Base-by-base conservation (phyloP, 2,329 filamentous ascomycete species). In the Tetracladium maxilliforme region DNA sequence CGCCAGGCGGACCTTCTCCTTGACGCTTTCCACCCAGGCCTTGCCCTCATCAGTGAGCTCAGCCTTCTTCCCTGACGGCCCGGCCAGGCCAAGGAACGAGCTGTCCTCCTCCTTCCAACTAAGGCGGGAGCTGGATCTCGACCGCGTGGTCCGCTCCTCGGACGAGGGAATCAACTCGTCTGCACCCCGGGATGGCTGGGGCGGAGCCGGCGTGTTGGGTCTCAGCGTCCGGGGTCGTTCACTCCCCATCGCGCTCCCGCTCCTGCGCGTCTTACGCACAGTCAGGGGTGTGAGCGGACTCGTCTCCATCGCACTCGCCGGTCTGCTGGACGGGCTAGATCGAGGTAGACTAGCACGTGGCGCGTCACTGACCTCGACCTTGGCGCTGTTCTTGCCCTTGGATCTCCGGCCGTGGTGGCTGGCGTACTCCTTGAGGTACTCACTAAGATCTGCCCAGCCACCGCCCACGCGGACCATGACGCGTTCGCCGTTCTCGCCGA, bases 401-500 rank as follows among this genome's bases (percentile, higher is more conserved):
- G 66, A 66, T 21, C 69, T 72, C n/a, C 81, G 74, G 21, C 81
- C 80, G 45, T 98, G 90, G 44, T 98, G 90, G 30, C 74, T 72
- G 6, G 84, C 86, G 41, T 94, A 98, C 47, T 93, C 83, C 38
- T 84, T 78, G 21, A 98, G 62, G 43, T 94, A 98, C 48, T 95
- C 90, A 19, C 80, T 87, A 12, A 98, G 59, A 48, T 98, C 90
- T 10, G 86, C 84, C 90, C 90, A 98, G n/a, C 90, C 90, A 30
- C 90, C 90, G 9, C 90, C 90, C 9, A 98, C 87, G 18, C 90
- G 79, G 6, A 98, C 90, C 90, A 98, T 95, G 32, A 95, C 84
- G 25, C 90, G 73, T 49, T 95, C 84, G 10, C 81, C 82, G 29
- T 72, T 65, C 47, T 93, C 84, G 24, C 90, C 90, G 3, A 98